Evolutionary conservation across 2,329 filamentous ascomycete genomes (phyloP), one percentile per base, ranked within the genome.

Genomic region (Fusarium cyanostomum): DNA sequence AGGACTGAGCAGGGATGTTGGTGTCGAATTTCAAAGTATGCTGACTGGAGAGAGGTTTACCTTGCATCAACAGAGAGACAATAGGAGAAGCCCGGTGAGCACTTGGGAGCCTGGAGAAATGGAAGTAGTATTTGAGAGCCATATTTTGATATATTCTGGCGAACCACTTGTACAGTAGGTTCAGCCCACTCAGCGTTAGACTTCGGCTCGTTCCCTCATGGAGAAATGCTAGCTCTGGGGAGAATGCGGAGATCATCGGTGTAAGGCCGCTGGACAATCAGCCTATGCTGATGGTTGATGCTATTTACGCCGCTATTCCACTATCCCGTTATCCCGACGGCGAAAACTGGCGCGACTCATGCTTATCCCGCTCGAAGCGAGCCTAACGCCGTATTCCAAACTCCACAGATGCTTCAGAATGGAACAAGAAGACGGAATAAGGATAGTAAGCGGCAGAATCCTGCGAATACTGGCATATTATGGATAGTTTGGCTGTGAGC

Each of bases 1-100:
- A 55, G 58, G 1, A 62, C 59, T 62, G 18, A 4, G 12, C 11
- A 39, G 13, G 8, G 33, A 11, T 35, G n/a, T 44, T 21, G 30
- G n/a, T 31, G 1, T 37, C 13, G 24, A n/a, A n/a, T 0, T 18
- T 7, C 4, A 10, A 7, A 8, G 8, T 8, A 18, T 15, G 7
- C 7, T 12, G 2, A 13, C 5, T 5, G 16, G n/a, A 11, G 10
- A 52, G 26, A 15, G 28, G 11, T 31, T 3, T 56, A 60, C 59
- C 46, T 33, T 63, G 56, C 56, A 63, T 61, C 44, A 63, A 12
- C 3, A 61, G 42, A 39, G 62, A 64, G 3, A 58, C 67, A 16
- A 71, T 61, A 31, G 68, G n/a, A 34, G 35, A 34, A n/a, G 33
- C 11, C 28, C 15, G 24, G 8, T 15, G 16, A 46, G 42, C 26